These are phyloP conservation scores for Acanthamoeba royreba DNA, from an alignment of 208 protist genomes.

Conservation along the genomic window DNA sequence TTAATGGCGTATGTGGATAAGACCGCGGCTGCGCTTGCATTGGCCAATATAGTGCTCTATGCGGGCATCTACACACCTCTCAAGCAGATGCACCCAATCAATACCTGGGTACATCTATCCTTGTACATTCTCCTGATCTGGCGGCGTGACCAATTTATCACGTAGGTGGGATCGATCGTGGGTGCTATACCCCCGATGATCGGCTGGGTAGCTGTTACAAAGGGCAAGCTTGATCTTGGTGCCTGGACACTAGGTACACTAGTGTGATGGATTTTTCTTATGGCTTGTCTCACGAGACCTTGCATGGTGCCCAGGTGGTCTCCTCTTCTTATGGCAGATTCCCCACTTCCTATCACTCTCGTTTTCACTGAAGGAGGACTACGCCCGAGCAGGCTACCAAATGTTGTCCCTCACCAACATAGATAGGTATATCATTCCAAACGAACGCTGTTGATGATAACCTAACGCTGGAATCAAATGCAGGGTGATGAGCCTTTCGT, in stretches of 20 bases:
- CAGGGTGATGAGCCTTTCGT: constrained; percentile 5
- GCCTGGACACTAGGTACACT: background rate
- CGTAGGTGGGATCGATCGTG: constrained; percentile 55
- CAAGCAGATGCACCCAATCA: constrained; percentile 48
- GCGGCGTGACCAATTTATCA: background rate
- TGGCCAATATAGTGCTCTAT: constrained; percentile 59
- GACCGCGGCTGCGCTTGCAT: constrained; percentile 21
- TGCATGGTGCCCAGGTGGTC: background rate
- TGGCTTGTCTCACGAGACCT: no score
- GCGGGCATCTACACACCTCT: constrained; percentile 53
- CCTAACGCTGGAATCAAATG: background rate
- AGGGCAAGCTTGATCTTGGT: background rate
- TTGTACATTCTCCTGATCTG: background rate
- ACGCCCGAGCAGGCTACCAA: constrained; percentile 51
- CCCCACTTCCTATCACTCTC: constrained; percentile 65
- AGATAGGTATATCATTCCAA: background rate
- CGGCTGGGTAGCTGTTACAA: constrained; percentile 31
- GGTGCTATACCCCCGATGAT: constrained; percentile 70
- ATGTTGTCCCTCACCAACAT: constrained; percentile 54
- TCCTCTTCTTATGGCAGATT: constrained; percentile 68
- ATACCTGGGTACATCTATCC: constrained; percentile 53
- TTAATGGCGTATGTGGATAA: background rate
- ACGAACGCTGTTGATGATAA: no score
- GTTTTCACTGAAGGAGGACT: constrained; percentile 46
- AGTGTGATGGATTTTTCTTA: background rate